Conservation (phyloP, 2,329 filamentous ascomycete genomes). For the Cladosporium oxysporum region DNA sequence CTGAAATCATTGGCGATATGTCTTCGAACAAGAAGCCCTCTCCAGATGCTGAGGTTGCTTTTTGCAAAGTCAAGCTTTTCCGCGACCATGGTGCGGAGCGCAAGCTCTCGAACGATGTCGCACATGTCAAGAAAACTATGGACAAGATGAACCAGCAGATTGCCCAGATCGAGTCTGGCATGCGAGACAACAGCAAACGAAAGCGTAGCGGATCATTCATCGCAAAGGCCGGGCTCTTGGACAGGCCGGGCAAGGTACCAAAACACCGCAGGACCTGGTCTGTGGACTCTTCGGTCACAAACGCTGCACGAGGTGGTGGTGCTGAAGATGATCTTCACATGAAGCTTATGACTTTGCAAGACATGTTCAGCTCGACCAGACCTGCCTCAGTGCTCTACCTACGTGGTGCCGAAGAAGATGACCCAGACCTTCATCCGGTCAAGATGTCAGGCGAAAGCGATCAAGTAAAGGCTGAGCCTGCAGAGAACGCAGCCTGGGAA, state of each 20-base stretch:
- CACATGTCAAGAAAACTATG: constrained; percentile 93
- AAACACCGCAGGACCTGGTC: constrained; percentile 97
- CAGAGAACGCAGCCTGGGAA: constrained; percentile 52
- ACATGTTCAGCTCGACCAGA: constrained; percentile 85
- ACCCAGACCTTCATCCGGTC: constrained; percentile 77
- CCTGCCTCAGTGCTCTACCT: constrained; percentile 78
- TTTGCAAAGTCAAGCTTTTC: constrained; percentile 96
- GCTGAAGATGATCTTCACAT: constrained; percentile 72
- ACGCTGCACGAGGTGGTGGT: constrained; percentile 40
- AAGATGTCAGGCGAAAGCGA: constrained; percentile 68
- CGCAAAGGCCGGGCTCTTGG: constrained; percentile 46
- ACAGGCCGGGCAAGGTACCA: constrained; percentile 72
- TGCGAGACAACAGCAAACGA: constrained; percentile 61
- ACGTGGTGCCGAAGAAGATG: constrained; percentile 73
- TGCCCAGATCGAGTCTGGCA: constrained; percentile 66
- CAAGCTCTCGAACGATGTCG: constrained; percentile 91
- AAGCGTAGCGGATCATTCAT: constrained; percentile 57
- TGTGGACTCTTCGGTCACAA: constrained; percentile 69
- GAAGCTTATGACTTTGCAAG: constrained; percentile 76
- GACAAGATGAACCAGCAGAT: constrained; percentile 96
- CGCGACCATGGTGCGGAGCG: constrained; percentile 93
- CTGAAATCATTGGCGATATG: constrained; percentile 59
- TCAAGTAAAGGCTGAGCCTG: constrained; percentile 53
- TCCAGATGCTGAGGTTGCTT: constrained; percentile 69
- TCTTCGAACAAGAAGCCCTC: constrained; percentile 48